Base-by-base conservation (phyloP, 139 green algal species). In the Desmodesmus armatus region DNA sequence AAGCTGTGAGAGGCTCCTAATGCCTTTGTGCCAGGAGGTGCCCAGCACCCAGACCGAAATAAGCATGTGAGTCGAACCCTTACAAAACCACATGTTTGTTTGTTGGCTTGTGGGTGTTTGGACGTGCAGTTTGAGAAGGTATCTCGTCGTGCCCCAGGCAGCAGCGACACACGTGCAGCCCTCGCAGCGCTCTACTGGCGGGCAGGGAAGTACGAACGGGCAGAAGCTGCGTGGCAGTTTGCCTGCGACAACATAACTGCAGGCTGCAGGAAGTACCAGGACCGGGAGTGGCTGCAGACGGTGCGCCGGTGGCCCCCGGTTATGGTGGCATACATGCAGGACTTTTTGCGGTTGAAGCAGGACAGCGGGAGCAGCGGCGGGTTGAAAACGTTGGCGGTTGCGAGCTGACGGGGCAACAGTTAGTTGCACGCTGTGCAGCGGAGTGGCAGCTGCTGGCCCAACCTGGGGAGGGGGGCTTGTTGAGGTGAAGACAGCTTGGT, bases 101-200 rank as follows among this genome's bases (percentile, higher is more conserved):
- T n/a, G n/a, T n/a, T n/a, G n/a, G n/a, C n/a, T n/a, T n/a, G n/a
- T n/a, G n/a, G n/a, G n/a, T n/a, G n/a, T n/a, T n/a, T n/a, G n/a
- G n/a, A n/a, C n/a, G n/a, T n/a, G n/a, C n/a, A n/a, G 80, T 93
- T 96, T 87, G 76, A 90, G 35, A 81, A 84, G 43, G 93, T 97
- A 39, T 87, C 93, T 7, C 87, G 95, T 17, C 81, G 94, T 0
- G 95, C 95, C 0, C 94, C 96, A 0, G 96, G 95, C 31, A 92
- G 72, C 23, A 91, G 91, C 0, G 96, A 98, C 89, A 96, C 96
- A 89, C 87, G 95, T 0, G 95, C 93, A 3, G 96, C 94, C 7
- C 90, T 98, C 27, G 92, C 95, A 0, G 94, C 96, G 3, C 81
- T 97, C 58, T 96, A 96, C 79, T 98, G 92, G 89, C 55, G 43